Percentiles rank a stretch among this genome's conserved stretches.
phyloP scores from a whole-genome alignment of 2,329 filamentous ascomycete genomes.

The Ophiostoma piceae region DNA sequence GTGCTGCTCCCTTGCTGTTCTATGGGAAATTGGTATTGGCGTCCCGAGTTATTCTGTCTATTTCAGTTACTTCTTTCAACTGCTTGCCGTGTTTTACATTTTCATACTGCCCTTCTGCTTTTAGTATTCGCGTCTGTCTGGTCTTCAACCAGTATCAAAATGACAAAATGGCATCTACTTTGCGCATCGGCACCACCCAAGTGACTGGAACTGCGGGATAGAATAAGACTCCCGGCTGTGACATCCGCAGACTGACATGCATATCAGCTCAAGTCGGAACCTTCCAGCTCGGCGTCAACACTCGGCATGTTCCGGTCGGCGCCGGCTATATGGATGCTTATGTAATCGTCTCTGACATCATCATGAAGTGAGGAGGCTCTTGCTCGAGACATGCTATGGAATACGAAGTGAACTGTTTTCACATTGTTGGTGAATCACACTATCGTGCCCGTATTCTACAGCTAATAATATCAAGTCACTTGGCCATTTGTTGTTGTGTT shows the following conservation, averaged over 20 bases:
- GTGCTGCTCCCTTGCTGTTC: constrained; percentile 9
- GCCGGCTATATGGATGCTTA: background rate
- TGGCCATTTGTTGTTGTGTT: background rate
- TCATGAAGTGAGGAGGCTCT: no score
- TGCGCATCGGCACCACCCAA: background rate
- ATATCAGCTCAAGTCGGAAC: background rate
- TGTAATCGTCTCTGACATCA: background rate
- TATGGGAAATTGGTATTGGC: constrained; percentile 8
- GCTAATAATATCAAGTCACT: background rate
- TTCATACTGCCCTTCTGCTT: background rate
- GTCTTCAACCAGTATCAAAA: background rate
- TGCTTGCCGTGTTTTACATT: background rate
- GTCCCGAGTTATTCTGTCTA: constrained; percentile 2
- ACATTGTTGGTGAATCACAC: background rate
- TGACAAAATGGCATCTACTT: background rate
- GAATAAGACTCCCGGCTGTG: background rate
- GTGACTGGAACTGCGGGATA: background rate
- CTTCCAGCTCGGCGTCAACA: background rate
- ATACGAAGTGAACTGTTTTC: background rate
- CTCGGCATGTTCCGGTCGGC: background rate
- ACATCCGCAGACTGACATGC: background rate
- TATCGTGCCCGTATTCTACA: background rate
- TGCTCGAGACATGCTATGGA: background rate
- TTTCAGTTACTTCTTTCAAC: background rate
- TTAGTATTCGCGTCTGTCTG: background rate